These are phyloP conservation scores for Castanea mollissima DNA, from an alignment of 306 rosid genomes.

Conservation along the genomic window DNA sequence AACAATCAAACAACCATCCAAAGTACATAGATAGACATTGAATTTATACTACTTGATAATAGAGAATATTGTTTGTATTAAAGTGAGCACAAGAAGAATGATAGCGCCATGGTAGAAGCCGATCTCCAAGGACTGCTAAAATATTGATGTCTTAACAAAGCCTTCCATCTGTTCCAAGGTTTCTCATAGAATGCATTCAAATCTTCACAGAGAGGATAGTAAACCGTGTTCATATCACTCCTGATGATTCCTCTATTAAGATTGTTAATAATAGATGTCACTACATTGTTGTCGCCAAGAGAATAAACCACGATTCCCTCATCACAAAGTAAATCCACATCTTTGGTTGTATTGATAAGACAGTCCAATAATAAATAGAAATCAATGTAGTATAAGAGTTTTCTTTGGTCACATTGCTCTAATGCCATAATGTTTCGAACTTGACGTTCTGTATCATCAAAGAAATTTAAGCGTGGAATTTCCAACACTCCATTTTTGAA, in stretches of 20 bases:
- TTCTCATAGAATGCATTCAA: too few relatives aligned
- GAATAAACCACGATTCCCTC: slow-evolving; percentile 12
- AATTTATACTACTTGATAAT: too few relatives aligned
- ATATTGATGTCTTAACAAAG: too few relatives aligned
- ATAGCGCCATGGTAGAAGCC: too few relatives aligned
- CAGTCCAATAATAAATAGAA: slow-evolving; percentile 21
- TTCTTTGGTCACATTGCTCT: slow-evolving; percentile 31
- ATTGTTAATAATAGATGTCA: background rate
- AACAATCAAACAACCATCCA: too few relatives aligned
- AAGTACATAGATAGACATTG: too few relatives aligned
- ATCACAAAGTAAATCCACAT: slow-evolving; percentile 13
- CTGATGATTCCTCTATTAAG: background rate
- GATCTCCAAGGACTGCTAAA: too few relatives aligned
- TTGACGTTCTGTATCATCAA: slow-evolving; percentile 24
- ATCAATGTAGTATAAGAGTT: slow-evolving; percentile 22
- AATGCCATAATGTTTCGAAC: slow-evolving; percentile 36
- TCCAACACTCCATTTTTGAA: slow-evolving; percentile 19
- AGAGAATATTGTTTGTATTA: too few relatives aligned
- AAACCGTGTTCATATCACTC: rapidly evolving
- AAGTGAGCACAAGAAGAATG: too few relatives aligned
- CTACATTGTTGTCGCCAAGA: slow-evolving; percentile 19
- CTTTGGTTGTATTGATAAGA: background rate
- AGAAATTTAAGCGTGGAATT: slow-evolving; percentile 29
- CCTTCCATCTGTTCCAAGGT: too few relatives aligned
- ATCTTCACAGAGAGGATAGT: too few relatives aligned